Evolutionary conservation across 2,329 filamentous ascomycete genomes (phyloP).

Genomic region (Pseudogymnoascus sp.): DNA sequence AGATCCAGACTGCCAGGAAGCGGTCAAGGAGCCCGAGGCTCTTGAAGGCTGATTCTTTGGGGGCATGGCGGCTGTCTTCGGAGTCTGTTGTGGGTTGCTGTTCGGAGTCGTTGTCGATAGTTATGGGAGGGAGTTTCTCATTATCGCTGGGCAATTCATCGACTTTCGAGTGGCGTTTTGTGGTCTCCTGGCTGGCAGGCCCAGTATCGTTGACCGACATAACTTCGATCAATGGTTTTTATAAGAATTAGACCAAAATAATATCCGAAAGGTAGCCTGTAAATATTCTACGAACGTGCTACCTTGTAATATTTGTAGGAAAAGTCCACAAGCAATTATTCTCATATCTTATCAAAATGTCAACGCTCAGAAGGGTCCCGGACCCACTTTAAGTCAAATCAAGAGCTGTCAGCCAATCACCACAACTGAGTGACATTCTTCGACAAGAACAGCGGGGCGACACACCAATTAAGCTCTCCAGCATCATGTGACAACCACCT

Average conservation of each 20-base stretch:
- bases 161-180: background rate
- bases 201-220: background rate
- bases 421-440: background rate
- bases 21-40: constrained; percentile 41
- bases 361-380: background rate
- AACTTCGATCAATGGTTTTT: background rate
- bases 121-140: background rate
- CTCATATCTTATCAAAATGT: background rate
- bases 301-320: background rate
- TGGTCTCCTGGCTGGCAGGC: background rate
- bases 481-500: background rate
- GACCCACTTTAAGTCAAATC: background rate
- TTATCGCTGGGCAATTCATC: background rate
- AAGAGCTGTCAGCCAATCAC: background rate
- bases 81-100: background rate
- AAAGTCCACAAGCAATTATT: background rate
- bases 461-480: background rate
- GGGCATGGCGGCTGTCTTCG: background rate
- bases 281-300: background rate
- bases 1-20: constrained; percentile 51
- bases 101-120: background rate
- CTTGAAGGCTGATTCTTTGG: background rate
- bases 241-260: background rate
- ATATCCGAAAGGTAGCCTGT: background rate
- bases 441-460: background rate